Evolutionary conservation across 495 filamentous ascomycete species (phyloP).

Genomic region (Collariella sp.): DNA sequence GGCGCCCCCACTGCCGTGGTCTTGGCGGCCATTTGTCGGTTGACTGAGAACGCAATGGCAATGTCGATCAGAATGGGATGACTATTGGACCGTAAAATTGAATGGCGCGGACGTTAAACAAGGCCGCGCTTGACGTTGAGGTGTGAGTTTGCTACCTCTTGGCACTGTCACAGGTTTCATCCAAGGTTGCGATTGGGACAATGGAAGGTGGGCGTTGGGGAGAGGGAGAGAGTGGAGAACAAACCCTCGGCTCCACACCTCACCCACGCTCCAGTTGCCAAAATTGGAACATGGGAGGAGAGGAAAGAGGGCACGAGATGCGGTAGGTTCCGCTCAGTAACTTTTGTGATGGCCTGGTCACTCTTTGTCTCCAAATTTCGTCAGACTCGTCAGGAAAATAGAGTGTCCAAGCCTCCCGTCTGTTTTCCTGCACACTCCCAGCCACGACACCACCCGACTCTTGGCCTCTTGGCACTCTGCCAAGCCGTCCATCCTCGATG

Average conservation of each 20-base stretch:
- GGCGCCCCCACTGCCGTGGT: background rate
- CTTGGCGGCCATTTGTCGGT: constrained; percentile 23
- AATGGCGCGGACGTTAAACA: background rate
- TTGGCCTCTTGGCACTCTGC: constrained; percentile 13
- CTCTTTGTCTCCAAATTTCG: no score
- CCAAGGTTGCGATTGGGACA: no score
- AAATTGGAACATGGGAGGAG: no score
- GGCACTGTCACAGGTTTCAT: background rate
- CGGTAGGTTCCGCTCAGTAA: background rate
- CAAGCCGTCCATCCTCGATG: constrained; percentile 17
- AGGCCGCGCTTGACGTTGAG: background rate
- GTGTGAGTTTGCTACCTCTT: background rate
- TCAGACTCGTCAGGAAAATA: no score
- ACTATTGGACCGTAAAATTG: background rate
- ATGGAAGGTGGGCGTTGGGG: no score
- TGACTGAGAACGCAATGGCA: constrained; percentile 8
- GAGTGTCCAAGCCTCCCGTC: no score
- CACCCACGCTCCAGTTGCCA: no score
- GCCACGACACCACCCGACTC: background rate
- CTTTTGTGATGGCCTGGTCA: background rate
- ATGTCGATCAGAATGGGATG: constrained; percentile 21
- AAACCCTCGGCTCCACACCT: no score
- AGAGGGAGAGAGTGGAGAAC: no score
- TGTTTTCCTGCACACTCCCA: no score
- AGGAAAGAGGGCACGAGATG: no score